Evolutionary conservation across 164 flowering plant genomes (phyloP).

Genomic region (Magnolia changhungtana): DNA sequence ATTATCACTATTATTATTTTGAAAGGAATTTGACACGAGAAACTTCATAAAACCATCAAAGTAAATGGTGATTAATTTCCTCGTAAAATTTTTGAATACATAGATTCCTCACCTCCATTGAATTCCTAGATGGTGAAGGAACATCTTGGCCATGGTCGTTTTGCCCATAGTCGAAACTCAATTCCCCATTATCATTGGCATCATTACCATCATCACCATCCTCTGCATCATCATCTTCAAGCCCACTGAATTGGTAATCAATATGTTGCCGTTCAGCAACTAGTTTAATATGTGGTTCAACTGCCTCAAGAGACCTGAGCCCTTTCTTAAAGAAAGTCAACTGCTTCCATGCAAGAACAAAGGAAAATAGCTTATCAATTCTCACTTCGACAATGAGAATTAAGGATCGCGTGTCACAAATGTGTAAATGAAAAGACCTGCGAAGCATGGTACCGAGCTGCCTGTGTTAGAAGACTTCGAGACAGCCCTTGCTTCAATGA

Average conservation of each 20-base stretch:
- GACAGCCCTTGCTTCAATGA: conserved; percentile 89
- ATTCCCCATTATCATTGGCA: conserved; percentile 55
- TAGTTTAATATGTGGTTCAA: conserved; percentile 71
- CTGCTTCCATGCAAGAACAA: conserved; percentile 40
- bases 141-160: conserved; percentile 40
- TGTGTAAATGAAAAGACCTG: conserved; percentile 45
- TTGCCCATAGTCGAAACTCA: conserved; percentile 78
- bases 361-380: conserved; percentile 7
- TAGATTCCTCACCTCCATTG: conserved; percentile 58
- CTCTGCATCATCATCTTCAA: conserved; percentile 62
- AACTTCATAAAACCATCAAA: not conserved
- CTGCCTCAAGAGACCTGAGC: conserved; percentile 58
- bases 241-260: conserved; percentile 78
- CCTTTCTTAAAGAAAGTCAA: conserved; percentile 74
- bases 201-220: conserved; percentile 40
- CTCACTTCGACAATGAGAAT: not conserved
- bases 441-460: conserved; percentile 93
- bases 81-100: no score
- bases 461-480: conserved; percentile 89
- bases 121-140: conserved; percentile 39
- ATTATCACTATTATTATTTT: no score
- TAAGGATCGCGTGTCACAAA: conserved; percentile 1
- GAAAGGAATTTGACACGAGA: not conserved
- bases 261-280: conserved; percentile 74
- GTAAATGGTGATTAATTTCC: not conserved